These are phyloP conservation scores for Rasamsonia emersonii DNA, from an alignment of 2,329 filamentous ascomycete species.

Conservation along the genomic window DNA sequence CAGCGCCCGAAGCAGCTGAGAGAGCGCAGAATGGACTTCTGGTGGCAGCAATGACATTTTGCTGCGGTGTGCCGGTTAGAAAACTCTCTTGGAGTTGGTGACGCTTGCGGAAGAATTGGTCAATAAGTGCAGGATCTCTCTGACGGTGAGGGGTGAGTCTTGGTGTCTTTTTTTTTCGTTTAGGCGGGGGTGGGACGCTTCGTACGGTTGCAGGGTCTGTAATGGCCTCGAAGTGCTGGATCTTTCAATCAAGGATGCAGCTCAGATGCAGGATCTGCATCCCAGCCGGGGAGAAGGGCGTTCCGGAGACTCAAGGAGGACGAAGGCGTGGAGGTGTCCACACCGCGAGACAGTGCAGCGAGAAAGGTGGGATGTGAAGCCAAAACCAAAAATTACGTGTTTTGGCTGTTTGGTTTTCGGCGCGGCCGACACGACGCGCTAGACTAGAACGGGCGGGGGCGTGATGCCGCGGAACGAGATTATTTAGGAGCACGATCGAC, in stretches of 20 bases:
- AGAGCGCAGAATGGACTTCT: slow-evolving; percentile 76
- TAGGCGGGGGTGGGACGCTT: too few species aligned
- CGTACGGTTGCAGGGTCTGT: too few species aligned
- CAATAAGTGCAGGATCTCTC: too few species aligned
- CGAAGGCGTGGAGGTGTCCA: slow-evolving; percentile 10
- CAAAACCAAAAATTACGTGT: too few species aligned
- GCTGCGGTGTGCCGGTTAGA: slow-evolving; percentile 17
- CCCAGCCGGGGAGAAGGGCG: slow-evolving; percentile 13
- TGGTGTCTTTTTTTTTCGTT: slow-evolving; percentile 1
- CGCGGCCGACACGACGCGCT: too few species aligned
- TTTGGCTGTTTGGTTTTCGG: too few species aligned
- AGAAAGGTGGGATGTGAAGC: slow-evolving; percentile 12
- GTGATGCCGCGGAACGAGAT: too few species aligned
- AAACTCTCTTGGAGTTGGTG: slow-evolving; percentile 6
- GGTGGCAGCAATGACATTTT: slow-evolving; percentile 77
- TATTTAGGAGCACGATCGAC: too few species aligned
- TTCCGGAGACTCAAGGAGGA: slow-evolving; percentile 8
- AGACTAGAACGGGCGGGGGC: too few species aligned
- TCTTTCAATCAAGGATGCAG: slow-evolving; percentile 9
- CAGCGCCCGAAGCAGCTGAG: slow-evolving; percentile 77
- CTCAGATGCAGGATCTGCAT: slow-evolving; percentile 18
- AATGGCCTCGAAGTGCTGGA: too few species aligned
- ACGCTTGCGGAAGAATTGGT: not conserved
- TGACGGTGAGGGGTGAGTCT: slow-evolving; percentile 2
- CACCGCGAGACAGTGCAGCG: not conserved